These are phyloP conservation scores for Echeveria elegans DNA, from an alignment of 164 flowering plant species.

Conservation along the genomic window DNA sequence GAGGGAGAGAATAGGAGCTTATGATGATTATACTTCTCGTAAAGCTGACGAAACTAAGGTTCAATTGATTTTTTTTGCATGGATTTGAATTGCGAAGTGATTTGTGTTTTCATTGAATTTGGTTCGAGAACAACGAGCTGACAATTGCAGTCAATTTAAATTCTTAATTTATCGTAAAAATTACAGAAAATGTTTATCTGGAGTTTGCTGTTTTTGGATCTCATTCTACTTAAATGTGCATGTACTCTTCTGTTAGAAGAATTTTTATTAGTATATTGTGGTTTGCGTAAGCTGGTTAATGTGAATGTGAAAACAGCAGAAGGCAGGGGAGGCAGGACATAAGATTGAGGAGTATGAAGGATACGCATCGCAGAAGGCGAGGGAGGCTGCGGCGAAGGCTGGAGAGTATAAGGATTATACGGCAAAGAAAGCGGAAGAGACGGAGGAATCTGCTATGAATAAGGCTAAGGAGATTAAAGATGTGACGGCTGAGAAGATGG, in stretches of 20 bases:
- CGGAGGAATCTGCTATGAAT: conserved; percentile 21
- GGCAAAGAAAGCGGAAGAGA: conserved; percentile 17
- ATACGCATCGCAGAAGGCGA: conserved; percentile 16
- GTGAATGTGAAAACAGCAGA: background rate
- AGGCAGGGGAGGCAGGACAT: conserved; percentile 15
- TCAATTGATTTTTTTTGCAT: background rate
- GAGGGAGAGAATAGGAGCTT: conserved; percentile 7
- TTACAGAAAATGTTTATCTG: too few species aligned
- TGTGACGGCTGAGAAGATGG: conserved; percentile 17
- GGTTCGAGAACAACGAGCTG: too few species aligned
- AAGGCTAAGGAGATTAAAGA: conserved; percentile 29
- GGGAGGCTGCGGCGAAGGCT: conserved; percentile 23
- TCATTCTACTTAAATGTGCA: too few species aligned
- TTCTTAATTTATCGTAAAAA: too few species aligned
- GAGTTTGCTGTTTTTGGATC: too few species aligned
- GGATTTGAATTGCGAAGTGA: background rate
- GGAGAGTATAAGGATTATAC: conserved; percentile 19
- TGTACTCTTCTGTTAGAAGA: too few species aligned
- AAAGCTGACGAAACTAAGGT: conserved; percentile 16
- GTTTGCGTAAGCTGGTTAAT: too few species aligned
- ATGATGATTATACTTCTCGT: conserved; percentile 6
- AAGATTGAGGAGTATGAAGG: conserved; percentile 18
- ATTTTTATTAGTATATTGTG: too few species aligned
- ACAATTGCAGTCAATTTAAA: too few species aligned
- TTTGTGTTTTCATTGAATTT: too few species aligned